A percentile compares a stretch with the other conserved stretches of the same genome.
These are phyloP conservation scores for Chrysoporthe austroafricana DNA, from an alignment of 2,329 filamentous ascomycete species.

Conservation along the genomic window DNA sequence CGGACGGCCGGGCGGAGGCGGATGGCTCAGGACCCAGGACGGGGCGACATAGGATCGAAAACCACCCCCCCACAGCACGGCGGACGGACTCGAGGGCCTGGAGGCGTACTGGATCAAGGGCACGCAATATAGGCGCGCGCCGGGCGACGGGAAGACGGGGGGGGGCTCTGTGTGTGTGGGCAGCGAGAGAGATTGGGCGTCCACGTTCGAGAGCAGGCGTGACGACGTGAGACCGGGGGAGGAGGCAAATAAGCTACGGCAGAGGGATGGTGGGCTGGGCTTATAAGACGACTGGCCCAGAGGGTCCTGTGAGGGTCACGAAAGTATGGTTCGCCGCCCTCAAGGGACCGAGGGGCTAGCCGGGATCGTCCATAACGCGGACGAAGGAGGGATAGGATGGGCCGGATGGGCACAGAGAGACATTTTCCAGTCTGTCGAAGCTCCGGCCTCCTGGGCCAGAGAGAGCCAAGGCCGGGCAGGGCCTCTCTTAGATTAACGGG, in stretches of 20 bases:
- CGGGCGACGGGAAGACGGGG: conserved; percentile 17
- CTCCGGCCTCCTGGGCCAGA: conserved; percentile 5
- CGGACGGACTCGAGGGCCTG: conserved; percentile 2
- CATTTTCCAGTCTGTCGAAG: not conserved
- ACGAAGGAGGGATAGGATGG: conserved; percentile 15
- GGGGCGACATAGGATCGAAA: conserved; percentile 5
- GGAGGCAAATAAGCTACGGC: conserved; percentile 21
- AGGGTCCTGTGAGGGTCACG: conserved; percentile 7
- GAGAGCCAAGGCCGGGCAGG: conserved; percentile 15
- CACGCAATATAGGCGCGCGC: conserved; percentile 18
- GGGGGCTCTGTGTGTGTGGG: not conserved
- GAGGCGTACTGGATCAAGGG: conserved; percentile 19
- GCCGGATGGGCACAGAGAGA: not conserved
- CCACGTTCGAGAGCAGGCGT: not conserved
- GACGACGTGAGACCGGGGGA: conserved; percentile 20
- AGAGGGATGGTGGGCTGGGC: conserved; percentile 21
- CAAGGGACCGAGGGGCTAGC: conserved; percentile 18
- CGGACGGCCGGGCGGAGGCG: not conserved
- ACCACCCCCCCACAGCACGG: not conserved
- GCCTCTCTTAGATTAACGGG: not conserved
- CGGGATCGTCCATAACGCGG: conserved; percentile 22
- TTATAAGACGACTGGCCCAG: conserved; percentile 18
- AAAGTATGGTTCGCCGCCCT: conserved; percentile 26
- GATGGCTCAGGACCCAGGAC: conserved; percentile 2
- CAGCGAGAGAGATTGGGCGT: not conserved